Base-by-base conservation (phyloP, 148 eudicot species). In the Rhododendron kiyosumense region DNA sequence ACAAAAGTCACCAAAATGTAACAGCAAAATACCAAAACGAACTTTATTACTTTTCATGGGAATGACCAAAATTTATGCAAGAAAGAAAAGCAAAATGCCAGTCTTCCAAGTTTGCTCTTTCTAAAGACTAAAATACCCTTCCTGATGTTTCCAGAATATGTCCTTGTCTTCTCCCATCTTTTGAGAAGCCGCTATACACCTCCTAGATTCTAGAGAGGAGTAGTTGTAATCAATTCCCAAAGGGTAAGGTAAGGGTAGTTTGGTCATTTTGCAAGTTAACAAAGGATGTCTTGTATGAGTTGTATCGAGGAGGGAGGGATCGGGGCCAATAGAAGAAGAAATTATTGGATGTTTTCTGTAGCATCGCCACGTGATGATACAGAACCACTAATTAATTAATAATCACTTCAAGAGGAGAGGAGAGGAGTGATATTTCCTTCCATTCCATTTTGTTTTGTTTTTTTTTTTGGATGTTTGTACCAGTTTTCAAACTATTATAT, bases 41-140 rank as follows among this genome's bases (percentile, higher is more conserved):
- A 30, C 78, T 83, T 67, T 83, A 83, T 54, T 43, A n/a, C 78
- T 83, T 83, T 83, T 43, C 43, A 83, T 83, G 36, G 84, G 30
- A 83, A 83, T 65, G 78, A 65, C 77, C 78, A 67, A 61, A 65
- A 59, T 24, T 2, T 71, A 67, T 83, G 10, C 7, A 32, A 71
- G 18, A 28, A 71, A 59, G 26, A 26, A 67, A 26, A 26, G 73
- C 73, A 67, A 10, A 67, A 10, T 26, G 34, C 34, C 32, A 10
- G 32, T 26, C 73, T 26, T 65, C 73, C 73, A 30, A 13, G 76
- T 71, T 30, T 71, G 41, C 15, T 52, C 34, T 51, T 34, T 43
- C 15, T 9, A 12, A 6, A 34, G 77, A 83, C 84, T 26, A 67
- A 83, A 83, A 7, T 83, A 13, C 57, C 77, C 85, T 43, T 67